phyloP scores from a whole-genome alignment of 805 yeast species.

The Schizosaccharomyces osmophilus region DNA sequence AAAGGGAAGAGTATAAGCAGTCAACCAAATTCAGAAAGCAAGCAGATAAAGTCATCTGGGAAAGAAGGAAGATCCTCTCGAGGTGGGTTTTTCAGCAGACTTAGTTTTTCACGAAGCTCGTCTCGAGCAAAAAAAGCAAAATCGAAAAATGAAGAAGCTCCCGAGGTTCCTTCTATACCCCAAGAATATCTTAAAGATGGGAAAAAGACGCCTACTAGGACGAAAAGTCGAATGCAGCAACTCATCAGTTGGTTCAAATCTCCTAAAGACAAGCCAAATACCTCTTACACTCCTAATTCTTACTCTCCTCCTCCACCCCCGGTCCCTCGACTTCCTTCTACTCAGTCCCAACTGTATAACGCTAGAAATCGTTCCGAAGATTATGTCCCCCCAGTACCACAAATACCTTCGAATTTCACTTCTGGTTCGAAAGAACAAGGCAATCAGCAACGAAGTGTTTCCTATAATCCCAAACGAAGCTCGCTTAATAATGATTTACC shows the following conservation, averaged over 20 bases:
- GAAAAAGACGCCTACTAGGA: neutral
- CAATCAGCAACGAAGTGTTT: neutral
- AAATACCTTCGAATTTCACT: neutral
- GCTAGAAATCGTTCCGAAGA: neutral
- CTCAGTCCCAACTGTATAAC: neutral
- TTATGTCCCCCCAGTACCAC: neutral
- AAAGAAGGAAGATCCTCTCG: neutral
- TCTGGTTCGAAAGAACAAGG: neutral
- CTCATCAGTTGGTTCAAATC: neutral
- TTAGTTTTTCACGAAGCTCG: neutral
- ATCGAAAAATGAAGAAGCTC: neutral
- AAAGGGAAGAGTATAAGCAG: neutral
- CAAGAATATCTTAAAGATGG: neutral
- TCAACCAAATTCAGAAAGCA: neutral
- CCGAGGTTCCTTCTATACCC: neutral
- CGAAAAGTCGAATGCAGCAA: neutral
- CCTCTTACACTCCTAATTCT: neutral
- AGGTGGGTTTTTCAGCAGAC: neutral
- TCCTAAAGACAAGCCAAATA: neutral
- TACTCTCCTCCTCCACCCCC: neutral
- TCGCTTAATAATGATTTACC: neutral
- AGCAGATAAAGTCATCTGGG: neutral
- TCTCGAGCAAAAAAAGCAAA: neutral
- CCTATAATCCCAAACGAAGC: neutral
- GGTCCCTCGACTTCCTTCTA: neutral